A percentile compares a stretch with the other conserved stretches of the same genome.
These are phyloP conservation scores for Drosera spatulata DNA, from an alignment of 179 eudicot species.

Conservation along the genomic window DNA sequence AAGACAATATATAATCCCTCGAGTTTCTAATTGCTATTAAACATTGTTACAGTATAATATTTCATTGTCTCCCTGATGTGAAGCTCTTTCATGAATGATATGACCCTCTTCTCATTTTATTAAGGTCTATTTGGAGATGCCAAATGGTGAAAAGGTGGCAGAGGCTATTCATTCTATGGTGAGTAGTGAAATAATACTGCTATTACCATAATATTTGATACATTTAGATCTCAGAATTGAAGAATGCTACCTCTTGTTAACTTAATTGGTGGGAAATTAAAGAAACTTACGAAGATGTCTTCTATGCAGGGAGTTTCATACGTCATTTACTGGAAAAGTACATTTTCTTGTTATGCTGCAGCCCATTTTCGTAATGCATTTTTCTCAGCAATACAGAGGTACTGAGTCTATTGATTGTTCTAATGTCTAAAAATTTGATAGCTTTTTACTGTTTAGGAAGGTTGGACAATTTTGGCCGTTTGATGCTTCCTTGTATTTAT, in stretches of 20 bases:
- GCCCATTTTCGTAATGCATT: constrained; percentile 86
- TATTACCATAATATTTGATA: background rate
- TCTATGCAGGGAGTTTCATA: constrained; percentile 76
- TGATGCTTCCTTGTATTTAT: too few species aligned
- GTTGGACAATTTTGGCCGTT: too few species aligned
- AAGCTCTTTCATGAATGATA: too few species aligned
- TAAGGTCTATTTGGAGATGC: constrained; percentile 88
- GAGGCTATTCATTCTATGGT: constrained; percentile 77
- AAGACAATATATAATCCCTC: too few species aligned
- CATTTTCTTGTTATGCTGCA: constrained; percentile 61
- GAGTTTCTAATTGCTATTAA: too few species aligned
- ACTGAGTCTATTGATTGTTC: background rate
- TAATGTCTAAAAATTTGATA: too few species aligned
- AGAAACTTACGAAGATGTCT: background rate
- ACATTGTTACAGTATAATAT: too few species aligned
- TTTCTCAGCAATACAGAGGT: constrained; percentile 89
- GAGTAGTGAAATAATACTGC: background rate
- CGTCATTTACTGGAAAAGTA: constrained; percentile 74
- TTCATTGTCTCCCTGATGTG: too few species aligned
- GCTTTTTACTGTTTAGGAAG: too few species aligned
- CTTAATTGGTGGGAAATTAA: too few species aligned
- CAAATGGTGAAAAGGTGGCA: constrained; percentile 69
- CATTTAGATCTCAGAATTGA: background rate
- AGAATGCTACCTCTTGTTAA: too few species aligned
- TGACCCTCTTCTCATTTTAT: constrained; percentile 1